phyloP scores from a whole-genome alignment of 306 rosid species.

The Casuarina glauca region DNA sequence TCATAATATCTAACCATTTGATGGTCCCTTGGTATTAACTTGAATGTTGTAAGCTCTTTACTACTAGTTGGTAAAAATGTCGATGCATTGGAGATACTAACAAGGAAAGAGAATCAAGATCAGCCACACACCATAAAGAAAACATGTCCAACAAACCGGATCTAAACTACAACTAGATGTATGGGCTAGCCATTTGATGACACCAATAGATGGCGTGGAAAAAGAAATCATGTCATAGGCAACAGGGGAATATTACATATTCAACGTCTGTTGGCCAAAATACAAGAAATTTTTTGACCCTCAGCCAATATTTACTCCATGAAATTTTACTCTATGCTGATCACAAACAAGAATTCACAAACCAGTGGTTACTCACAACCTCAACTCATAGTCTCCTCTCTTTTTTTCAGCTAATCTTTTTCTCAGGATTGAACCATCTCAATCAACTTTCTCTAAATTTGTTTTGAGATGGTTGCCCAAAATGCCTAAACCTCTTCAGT shows the following conservation, averaged over 20 bases:
- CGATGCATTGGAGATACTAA: neutral
- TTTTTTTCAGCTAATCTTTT: neutral
- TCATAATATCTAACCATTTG: neutral
- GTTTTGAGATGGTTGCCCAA: neutral
- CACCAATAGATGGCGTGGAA: neutral
- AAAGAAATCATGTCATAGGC: neutral
- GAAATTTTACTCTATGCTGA: constrained; percentile 12
- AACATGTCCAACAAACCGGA: constrained; percentile 8
- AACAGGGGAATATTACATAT: neutral
- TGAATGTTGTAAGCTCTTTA: neutral
- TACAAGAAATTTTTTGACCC: neutral
- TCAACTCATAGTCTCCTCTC: constrained; percentile 6
- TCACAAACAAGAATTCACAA: neutral
- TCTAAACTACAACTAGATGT: neutral
- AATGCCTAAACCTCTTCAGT: neutral
- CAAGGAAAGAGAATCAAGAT: neutral
- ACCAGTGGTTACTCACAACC: constrained; percentile 12
- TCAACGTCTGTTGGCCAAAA: neutral
- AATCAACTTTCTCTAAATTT: constrained; percentile 18
- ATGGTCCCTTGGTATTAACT: neutral
- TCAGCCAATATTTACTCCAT: neutral
- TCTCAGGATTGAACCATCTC: constrained; percentile 13
- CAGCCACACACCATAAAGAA: neutral
- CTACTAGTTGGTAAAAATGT: neutral
- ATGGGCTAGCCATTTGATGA: neutral